These are phyloP conservation scores for Beauveria sp. DNA, from an alignment of 2,329 filamentous ascomycete species.

Conservation along the genomic window DNA sequence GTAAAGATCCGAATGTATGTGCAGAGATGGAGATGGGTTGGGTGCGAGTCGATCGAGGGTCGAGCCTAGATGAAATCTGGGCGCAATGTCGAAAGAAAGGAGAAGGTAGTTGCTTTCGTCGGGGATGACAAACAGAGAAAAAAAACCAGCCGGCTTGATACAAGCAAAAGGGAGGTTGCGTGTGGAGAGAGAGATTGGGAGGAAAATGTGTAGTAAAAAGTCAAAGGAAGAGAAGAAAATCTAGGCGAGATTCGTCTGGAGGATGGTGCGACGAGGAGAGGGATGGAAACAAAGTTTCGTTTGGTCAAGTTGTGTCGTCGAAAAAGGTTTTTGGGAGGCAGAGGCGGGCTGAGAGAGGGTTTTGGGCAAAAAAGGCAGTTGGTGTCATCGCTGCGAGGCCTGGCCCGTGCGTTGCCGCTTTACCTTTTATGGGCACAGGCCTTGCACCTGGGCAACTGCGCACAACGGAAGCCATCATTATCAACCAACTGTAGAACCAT, in stretches of 20 bases:
- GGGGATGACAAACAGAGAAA: conserved; percentile 11
- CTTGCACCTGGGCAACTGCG: not conserved
- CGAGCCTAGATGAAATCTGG: not conserved
- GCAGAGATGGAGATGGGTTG: not conserved
- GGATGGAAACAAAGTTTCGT: conserved; percentile 5
- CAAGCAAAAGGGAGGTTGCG: not conserved
- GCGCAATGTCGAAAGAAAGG: conserved; percentile 1
- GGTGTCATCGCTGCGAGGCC: not conserved
- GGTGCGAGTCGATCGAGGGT: not conserved
- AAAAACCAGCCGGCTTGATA: conserved; percentile 10
- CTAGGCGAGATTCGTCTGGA: conserved; percentile 5
- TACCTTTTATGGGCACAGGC: not conserved
- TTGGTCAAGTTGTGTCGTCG: conserved; percentile 6
- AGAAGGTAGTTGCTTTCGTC: not conserved
- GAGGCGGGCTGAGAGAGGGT: conserved; percentile 4
- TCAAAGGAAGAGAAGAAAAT: conserved; percentile 10
- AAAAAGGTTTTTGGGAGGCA: conserved; percentile 3
- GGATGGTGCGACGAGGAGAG: conserved; percentile 6
- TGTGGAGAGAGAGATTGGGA: conserved; percentile 10
- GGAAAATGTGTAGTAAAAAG: conserved; percentile 9
- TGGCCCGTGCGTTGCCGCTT: conserved; percentile 9
- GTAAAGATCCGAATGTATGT: not conserved
- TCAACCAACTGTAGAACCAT: not conserved
- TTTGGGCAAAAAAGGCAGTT: conserved; percentile 7
- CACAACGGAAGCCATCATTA: not conserved